Conservation (phyloP, 2,329 filamentous ascomycete genomes). For the Canariomyces notabilis region DNA sequence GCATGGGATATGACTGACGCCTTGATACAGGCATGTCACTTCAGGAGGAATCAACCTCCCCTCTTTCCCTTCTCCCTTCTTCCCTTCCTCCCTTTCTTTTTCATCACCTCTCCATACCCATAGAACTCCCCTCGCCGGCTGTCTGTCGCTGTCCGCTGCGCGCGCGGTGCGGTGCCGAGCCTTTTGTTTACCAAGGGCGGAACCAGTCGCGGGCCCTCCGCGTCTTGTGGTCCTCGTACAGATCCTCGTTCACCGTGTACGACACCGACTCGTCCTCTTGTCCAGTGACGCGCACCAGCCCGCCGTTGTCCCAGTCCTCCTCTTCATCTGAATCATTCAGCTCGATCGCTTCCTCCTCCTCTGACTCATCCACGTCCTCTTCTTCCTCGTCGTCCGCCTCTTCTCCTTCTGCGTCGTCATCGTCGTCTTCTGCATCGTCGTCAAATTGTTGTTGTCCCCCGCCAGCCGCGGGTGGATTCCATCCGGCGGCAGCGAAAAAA, state of each 20-base stretch:
- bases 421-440: neutral
- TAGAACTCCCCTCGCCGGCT: no score
- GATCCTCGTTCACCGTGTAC: conserved; percentile 3
- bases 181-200: conserved; percentile 14
- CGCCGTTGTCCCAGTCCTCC: neutral
- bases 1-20: no score
- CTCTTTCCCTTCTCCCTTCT: no score
- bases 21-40: no score
- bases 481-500: no score
- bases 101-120: no score
- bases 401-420: neutral
- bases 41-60: no score
- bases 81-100: no score
- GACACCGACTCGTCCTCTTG: neutral
- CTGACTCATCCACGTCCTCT: neutral
- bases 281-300: neutral
- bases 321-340: neutral
- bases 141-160: no score
- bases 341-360: neutral
- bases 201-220: conserved; percentile 15
- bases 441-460: neutral
- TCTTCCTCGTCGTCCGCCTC: neutral
- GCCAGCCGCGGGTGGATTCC: no score
- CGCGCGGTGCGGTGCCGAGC: no score
- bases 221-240: conserved; percentile 9